Evolutionary conservation across 768 basidiomycete genomes (phyloP), one percentile per base, ranked within the genome.

Genomic region (Xanthoconium purpureum): DNA sequence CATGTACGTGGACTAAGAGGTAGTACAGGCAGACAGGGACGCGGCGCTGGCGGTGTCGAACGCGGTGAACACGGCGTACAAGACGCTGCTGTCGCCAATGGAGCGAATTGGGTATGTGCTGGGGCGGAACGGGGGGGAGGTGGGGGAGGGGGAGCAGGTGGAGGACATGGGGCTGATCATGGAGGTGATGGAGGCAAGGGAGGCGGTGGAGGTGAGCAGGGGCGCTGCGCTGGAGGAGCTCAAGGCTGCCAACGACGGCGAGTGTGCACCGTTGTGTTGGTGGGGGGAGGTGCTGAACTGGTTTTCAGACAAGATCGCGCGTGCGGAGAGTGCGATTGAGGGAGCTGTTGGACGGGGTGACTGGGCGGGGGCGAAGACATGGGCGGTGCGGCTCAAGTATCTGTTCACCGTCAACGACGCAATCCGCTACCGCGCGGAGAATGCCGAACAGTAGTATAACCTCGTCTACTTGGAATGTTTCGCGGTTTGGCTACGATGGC

Each of bases 61-160:
- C 37, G 77, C 81, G 44, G 77, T 96, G 9, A 97, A 97, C 66
- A 81, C 82, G 68, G 94, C 93, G 1, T 94, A 95, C 68, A 83
- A 82, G 61, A 81, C 83, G 17, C 80, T 98, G 39, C 66, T 78
- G n/a, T 78, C 82, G 60, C 94, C 94, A 3, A 71, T 93, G 35
- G 74, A 79, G 29, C 84, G 94, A 40, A 86, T 86, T 30, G 87
- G 91, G 69, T 96, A 97, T 65, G 84, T 97, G 63, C 77, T 96
- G 14, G 75, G 79, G 42, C 77, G 75, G 42, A 81, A 91, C 62
- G 83, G 86, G 11, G 50, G 80, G 32, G 75, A 78, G 6, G 74
- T 84, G 45, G 75, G 77, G 2, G 94, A 95, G 73, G 75, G 74
- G 24, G 94, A 96, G 58, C 82, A 84, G 50, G 70, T 88, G 24